Evolutionary conservation across 257 asterid genomes (phyloP).

Genomic region (Solanum clarkiae): DNA sequence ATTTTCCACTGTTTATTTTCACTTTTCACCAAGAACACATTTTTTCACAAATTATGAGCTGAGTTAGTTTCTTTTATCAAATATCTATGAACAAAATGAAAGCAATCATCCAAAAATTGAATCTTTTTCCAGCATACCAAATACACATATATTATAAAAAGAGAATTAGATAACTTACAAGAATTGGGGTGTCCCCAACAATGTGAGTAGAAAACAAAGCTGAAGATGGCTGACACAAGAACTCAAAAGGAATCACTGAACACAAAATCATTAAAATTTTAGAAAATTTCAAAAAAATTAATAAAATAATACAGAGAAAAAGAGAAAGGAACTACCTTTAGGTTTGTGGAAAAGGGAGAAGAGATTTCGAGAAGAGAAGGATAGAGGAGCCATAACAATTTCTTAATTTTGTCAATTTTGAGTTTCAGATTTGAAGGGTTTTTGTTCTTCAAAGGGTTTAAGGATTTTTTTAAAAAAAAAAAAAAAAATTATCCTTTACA

Average conservation of each 20-base stretch:
- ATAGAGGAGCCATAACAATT: constrained; percentile 47
- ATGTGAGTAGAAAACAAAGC: constrained; percentile 53
- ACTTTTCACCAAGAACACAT: not conserved
- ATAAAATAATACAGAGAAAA: not conserved
- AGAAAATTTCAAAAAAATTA: not conserved
- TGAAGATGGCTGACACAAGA: constrained; percentile 6
- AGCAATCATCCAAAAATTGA: not conserved
- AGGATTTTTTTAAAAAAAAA: not conserved
- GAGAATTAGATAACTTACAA: constrained; percentile 25
- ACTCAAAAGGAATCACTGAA: constrained; percentile 34
- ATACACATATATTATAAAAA: not conserved
- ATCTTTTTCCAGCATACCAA: not conserved
- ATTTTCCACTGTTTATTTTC: not conserved
- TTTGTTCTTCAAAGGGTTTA: not conserved
- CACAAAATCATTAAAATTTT: not conserved
- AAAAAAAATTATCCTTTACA: no score
- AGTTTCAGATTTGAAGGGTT: not conserved
- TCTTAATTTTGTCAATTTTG: not conserved
- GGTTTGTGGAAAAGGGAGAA: constrained; percentile 19
- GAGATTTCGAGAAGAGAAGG: constrained; percentile 28
- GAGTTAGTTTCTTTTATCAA: not conserved
- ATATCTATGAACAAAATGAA: not conserved
- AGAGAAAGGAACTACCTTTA: constrained; percentile 30
- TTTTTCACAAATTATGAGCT: not conserved
- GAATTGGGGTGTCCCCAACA: constrained; percentile 59